Evolutionary conservation across 352 stramenopile genomes (phyloP), one percentile per base, ranked within the genome.

Genomic region (Elongisporangium prolatum): DNA sequence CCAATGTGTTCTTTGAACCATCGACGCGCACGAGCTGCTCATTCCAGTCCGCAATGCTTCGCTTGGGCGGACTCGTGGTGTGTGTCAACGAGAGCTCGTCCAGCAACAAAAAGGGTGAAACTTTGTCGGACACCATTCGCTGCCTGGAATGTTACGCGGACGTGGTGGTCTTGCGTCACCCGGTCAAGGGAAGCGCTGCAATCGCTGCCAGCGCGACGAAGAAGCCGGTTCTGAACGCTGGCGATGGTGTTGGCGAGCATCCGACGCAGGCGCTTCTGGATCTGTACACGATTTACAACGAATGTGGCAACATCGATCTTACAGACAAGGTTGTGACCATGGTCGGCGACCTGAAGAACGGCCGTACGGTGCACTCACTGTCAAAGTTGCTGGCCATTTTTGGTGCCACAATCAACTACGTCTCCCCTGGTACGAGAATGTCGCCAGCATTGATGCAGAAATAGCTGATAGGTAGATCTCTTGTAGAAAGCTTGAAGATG

Each of bases 201-300:
- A 67, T 89, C 21, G 92, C 89, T 14, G 84, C 93, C 2, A 69
- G 63, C 6, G 80, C 84, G 6, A 96, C 75, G n/a, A 65, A 69
- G 21, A 98, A 98, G 61, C 96, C 95, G 14, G 84, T 98, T 37
- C 70, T 99, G 4, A 99, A 98, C 75, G 91, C 91, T 37, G 90
- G 78, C 9, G 97, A 99, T 72, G 98, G 98, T 25, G 83, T 97
- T 8, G 97, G 97, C 54, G 97, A 99, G 69, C 98, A 99, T 85
- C 98, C 98, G 21, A 99, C 97, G 13, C 98, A 99, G 68, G 97
- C 97, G 34, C 77, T 99, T 53, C 87, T 99, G 68, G 98, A 99
- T 74, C 64, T 98, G 22, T 99, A 98, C 77, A 99, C 96, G 37
- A 98, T 99, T 62, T 89, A 91, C 61, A 90, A 86, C 59, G 88